phyloP scores from a whole-genome alignment of 2,329 filamentous ascomycete genomes.

The Pyrenophora tritici-repentis region DNA sequence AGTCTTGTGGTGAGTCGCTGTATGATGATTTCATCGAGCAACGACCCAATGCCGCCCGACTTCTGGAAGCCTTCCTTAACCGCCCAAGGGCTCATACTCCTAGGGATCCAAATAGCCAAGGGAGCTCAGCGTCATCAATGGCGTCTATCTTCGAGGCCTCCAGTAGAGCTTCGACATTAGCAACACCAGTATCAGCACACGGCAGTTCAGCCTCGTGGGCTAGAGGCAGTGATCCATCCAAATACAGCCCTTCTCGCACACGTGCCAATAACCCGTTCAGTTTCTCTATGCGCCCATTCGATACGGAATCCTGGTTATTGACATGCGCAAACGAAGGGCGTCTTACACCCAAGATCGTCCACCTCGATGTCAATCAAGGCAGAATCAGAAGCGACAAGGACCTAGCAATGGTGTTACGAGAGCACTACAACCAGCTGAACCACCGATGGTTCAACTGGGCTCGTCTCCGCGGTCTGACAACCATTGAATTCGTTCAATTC shows the following conservation, averaged over 20 bases:
- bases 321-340: conserved; percentile 48
- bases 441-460: conserved; percentile 39
- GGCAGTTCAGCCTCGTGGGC: conserved; percentile 28
- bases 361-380: conserved; percentile 43
- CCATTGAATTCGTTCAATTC: conserved; percentile 48
- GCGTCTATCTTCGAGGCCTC: conserved; percentile 34
- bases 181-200: conserved; percentile 38
- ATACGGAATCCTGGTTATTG: conserved; percentile 43
- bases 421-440: conserved; percentile 44
- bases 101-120: conserved; percentile 25
- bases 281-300: conserved; percentile 25
- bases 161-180: conserved; percentile 32
- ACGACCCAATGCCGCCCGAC: conserved; percentile 45
- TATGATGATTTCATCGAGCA: conserved; percentile 49
- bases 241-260: conserved; percentile 31
- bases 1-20: conserved; percentile 42
- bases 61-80: conserved; percentile 48
- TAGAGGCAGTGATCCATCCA: conserved; percentile 22
- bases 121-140: conserved; percentile 34
- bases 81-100: conserved; percentile 35
- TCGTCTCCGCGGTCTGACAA: conserved; percentile 43
- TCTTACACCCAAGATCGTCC: conserved; percentile 45
- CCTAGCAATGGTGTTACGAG: conserved; percentile 39
- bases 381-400: conserved; percentile 45
- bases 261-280: conserved; percentile 32